Percentiles rank a stretch among this genome's conserved stretches.
Conservation (phyloP, 257 asterid species). For the Fraxinus excelsior region DNA sequence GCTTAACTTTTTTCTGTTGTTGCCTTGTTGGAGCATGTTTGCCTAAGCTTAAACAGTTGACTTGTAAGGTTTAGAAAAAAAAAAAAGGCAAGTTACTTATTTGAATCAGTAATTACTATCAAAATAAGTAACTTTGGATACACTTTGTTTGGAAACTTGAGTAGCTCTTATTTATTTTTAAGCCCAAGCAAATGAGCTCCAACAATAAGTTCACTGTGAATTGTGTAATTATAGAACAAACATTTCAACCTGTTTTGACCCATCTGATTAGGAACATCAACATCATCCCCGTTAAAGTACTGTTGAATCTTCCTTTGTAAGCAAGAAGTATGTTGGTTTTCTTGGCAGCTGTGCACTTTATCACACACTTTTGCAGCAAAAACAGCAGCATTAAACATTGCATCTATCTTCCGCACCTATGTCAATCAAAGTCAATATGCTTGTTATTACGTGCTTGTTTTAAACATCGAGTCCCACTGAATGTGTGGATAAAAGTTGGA, state of each 20-base stretch:
- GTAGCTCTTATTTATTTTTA: neutral
- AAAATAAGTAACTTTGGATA: no score
- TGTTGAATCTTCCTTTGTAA: slow-evolving; percentile 66
- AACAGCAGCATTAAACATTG: slow-evolving; percentile 61
- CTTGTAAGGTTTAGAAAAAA: neutral
- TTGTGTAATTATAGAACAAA: neutral
- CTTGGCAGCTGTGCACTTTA: slow-evolving; percentile 57
- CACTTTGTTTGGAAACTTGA: neutral
- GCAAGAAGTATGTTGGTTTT: slow-evolving; percentile 70
- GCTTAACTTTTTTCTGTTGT: neutral
- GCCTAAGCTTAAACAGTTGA: neutral
- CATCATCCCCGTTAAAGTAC: slow-evolving; percentile 61
- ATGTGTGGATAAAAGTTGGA: no score
- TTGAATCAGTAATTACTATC: neutral
- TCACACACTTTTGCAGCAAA: slow-evolving; percentile 69
- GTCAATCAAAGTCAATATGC: slow-evolving; percentile 20
- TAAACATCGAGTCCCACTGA: no score
- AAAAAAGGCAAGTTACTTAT: neutral
- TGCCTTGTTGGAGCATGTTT: neutral
- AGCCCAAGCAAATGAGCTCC: neutral
- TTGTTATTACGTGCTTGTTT: slow-evolving; percentile 11
- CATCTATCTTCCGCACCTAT: slow-evolving; percentile 76
- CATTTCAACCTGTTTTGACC: slow-evolving; percentile 62
- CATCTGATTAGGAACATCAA: slow-evolving; percentile 43
- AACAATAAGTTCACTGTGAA: neutral